phyloP scores from a whole-genome alignment of 176 grass and related monocot species.

The Microstegium vimineum region DNA sequence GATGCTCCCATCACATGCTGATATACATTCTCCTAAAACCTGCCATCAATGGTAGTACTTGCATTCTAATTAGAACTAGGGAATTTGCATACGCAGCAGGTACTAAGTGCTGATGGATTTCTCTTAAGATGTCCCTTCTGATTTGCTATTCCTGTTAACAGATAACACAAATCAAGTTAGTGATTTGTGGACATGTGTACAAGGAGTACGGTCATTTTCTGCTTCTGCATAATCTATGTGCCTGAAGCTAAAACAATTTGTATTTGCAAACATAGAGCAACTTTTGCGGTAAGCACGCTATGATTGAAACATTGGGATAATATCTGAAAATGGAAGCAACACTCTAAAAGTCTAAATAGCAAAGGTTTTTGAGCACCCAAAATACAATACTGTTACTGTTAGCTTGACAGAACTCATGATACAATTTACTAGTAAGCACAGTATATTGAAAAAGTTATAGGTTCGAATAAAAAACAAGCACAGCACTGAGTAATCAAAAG shows the following conservation, averaged over 20 bases:
- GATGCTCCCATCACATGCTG: conserved; percentile 6
- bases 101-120: conserved; percentile 5
- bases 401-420: neutral
- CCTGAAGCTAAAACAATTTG: neutral
- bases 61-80: neutral
- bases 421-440: neutral
- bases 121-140: conserved; percentile 28
- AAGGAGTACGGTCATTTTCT: neutral
- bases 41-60: neutral
- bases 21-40: neutral
- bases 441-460: neutral
- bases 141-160: conserved; percentile 37
- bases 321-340: neutral
- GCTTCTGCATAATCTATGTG: neutral
- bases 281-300: neutral
- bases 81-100: conserved; percentile 4
- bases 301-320: neutral
- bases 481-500: neutral
- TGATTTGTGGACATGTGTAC: neutral
- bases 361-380: neutral
- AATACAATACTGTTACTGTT: neutral
- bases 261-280: neutral
- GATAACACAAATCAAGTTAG: conserved; percentile 10
- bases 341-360: neutral
- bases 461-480: neutral